These are phyloP conservation scores for Termitomyces sp. DNA, from an alignment of 768 basidiomycete species.

Conservation along the genomic window DNA sequence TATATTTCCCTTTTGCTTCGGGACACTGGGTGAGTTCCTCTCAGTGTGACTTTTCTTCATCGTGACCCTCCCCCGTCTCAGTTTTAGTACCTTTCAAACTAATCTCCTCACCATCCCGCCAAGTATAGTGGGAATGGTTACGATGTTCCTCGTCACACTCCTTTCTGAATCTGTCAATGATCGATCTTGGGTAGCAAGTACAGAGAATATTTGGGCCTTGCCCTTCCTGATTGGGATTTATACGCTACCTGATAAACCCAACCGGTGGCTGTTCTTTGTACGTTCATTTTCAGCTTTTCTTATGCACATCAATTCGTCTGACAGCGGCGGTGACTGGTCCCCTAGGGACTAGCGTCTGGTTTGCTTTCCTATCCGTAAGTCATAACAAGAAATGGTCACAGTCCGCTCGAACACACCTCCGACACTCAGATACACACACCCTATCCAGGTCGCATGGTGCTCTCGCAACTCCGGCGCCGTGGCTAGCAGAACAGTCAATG, in stretches of 20 bases:
- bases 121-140: constrained; percentile 43
- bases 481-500: constrained; percentile 54
- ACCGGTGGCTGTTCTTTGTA: constrained; percentile 51
- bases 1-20: constrained; percentile 59
- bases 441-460: constrained; percentile 55
- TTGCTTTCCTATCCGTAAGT: constrained; percentile 40
- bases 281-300: constrained; percentile 13
- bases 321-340: background rate
- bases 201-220: constrained; percentile 53
- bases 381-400: background rate
- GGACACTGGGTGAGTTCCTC: constrained; percentile 37
- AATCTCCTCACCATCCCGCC: constrained; percentile 60
- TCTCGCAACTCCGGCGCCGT: constrained; percentile 57
- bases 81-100: constrained; percentile 54
- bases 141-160: constrained; percentile 44
- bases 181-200: constrained; percentile 47
- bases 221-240: constrained; percentile 57
- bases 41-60: background rate
- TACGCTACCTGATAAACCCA: constrained; percentile 39
- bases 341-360: constrained; percentile 36
- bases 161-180: constrained; percentile 50
- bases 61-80: constrained; percentile 10
- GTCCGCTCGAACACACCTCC: background rate
- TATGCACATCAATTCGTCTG: background rate
- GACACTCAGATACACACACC: constrained; percentile 34